Conservation (phyloP, 2,329 filamentous ascomycete genomes). For the Fusarium sp. region DNA sequence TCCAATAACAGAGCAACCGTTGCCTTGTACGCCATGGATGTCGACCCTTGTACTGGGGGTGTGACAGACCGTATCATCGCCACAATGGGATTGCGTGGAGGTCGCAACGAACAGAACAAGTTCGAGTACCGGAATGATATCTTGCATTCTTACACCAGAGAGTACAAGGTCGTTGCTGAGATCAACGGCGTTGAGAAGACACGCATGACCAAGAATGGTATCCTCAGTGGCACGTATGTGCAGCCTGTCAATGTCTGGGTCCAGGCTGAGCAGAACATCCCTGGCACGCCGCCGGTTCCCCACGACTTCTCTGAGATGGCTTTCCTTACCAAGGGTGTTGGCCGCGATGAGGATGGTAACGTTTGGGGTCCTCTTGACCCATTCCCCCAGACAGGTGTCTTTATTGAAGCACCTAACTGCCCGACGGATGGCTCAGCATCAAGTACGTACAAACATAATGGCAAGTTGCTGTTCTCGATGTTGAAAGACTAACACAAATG, state of each 20-base stretch:
- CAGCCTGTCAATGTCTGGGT: conserved; percentile 51
- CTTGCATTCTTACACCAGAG: conserved; percentile 48
- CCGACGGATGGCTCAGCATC: not conserved
- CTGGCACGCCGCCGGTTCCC: conserved; percentile 49
- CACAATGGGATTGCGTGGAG: conserved; percentile 45
- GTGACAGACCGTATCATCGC: conserved; percentile 51
- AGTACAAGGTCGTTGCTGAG: conserved; percentile 50
- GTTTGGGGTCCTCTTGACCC: conserved; percentile 53
- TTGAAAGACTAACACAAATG: not conserved
- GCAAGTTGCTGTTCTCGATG: not conserved
- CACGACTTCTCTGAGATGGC: conserved; percentile 52
- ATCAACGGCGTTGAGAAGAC: conserved; percentile 48
- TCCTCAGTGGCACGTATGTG: conserved; percentile 51
- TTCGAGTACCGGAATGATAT: conserved; percentile 52
- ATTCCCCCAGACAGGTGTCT: conserved; percentile 52
- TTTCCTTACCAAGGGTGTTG: conserved; percentile 51
- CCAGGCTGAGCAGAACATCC: conserved; percentile 51
- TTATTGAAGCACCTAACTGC: conserved; percentile 38
- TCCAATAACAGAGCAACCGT: conserved; percentile 50
- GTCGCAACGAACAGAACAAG: conserved; percentile 49
- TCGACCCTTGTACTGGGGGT: conserved; percentile 52
- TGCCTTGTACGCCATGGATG: conserved; percentile 51
- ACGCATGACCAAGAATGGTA: conserved; percentile 49
- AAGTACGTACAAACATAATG: not conserved
- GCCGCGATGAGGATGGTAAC: conserved; percentile 49